Evolutionary conservation across 805 yeast species (phyloP), one percentile per base, ranked within the genome.

Genomic region (Hanseniaspora thailandica): DNA sequence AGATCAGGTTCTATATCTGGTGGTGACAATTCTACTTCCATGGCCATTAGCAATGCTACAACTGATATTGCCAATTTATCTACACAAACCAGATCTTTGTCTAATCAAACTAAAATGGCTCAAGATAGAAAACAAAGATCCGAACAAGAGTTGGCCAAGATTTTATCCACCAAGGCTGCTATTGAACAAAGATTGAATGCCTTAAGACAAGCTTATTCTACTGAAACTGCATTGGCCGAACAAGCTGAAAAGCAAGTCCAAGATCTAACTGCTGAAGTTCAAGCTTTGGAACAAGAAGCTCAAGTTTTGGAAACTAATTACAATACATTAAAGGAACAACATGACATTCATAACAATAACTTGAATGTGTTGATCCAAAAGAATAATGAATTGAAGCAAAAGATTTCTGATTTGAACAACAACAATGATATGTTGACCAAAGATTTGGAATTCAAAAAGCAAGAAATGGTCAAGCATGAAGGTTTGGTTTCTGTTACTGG

Each of bases 41-140:
- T 81, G 28, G 80, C 82, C 61, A 70, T 87, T 47, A 80, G 95
- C 1, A 77, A 78, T 56, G 90, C 95, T 4, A 80, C 93, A 6
- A 77, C 88, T 6, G 96, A 86, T 60, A 76, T 87, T 65, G 96
- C 95, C 15, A 86, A 89, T 60, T 73, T 85, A 40, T 84, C 95
- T 0, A 86, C 82, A 60, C 96, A 89, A 69, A 82, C 86, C 58
- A 80, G 80, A 57, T 84, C 95, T 0, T 71, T 90, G 58, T 76
- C 88, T 1, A 68, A 75, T 22, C 96, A 88, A 66, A 85, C 94
- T 1, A 72, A 84, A 0, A 75, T 74, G 15, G 73, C 84, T 30
- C 81, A 81, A 56, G 83, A 78, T 22, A 84, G 84, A 67, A 81
- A 86, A 57, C 70, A 76, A 19, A 76, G 80, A 56, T 87, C 96